Conservation (phyloP, 169 alveolate species). For the Plasmodium malariae region DNA sequence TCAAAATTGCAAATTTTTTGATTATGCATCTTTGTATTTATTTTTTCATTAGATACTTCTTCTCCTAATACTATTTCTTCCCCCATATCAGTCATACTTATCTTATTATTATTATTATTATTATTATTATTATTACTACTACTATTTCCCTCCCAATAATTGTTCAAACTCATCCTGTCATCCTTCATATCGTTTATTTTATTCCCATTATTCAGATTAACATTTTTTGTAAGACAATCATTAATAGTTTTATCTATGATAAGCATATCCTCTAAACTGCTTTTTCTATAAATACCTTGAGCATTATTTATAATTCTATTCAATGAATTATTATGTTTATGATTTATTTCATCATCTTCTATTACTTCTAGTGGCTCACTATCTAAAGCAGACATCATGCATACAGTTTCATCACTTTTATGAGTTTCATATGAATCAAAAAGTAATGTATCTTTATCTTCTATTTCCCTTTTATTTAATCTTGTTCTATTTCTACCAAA, state of each 20-base stretch:
- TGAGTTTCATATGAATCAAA: constrained; percentile 18
- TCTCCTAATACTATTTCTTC: neutral
- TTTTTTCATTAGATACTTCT: neutral
- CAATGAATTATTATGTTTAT: neutral
- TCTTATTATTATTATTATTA: neutral
- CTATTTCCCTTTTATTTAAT: neutral
- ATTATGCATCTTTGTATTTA: neutral
- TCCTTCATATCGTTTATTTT: neutral
- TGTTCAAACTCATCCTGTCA: neutral
- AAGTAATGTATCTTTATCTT: neutral
- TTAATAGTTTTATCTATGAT: neutral
- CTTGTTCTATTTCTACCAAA: neutral
- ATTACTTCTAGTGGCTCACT: neutral
- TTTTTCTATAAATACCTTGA: neutral
- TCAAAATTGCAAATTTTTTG: constrained; percentile 69
- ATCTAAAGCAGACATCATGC: neutral
- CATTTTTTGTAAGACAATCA: neutral
- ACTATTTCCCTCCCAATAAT: neutral
- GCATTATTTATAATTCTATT: neutral
- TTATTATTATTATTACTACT: neutral
- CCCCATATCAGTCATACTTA: neutral
- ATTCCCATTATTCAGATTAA: neutral
- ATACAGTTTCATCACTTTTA: neutral
- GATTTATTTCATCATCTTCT: neutral
- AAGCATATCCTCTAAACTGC: neutral